phyloP scores from a whole-genome alignment of 176 grass and related monocot species.

The Oryza brachyantha region DNA sequence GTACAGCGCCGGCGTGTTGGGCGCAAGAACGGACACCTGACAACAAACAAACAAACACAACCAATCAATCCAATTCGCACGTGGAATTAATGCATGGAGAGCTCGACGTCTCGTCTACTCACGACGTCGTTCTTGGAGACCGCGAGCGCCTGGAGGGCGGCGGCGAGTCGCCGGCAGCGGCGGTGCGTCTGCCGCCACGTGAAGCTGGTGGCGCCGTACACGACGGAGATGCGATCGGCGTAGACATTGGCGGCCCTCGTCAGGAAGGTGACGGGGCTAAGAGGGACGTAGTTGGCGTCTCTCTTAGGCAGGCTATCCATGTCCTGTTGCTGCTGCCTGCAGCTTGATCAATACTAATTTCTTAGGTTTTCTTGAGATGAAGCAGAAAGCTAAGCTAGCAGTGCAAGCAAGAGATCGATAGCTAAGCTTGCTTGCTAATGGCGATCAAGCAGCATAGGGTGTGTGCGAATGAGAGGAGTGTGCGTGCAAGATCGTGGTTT shows the following conservation, averaged over 20 bases:
- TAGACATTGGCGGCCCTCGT: slow-evolving; percentile 43
- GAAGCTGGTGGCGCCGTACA: slow-evolving; percentile 39
- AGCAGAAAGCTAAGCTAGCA: not conserved
- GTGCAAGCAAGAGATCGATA: not conserved
- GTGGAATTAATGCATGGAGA: not conserved
- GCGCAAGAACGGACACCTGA: slow-evolving; percentile 62
- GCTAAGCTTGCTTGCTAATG: not conserved
- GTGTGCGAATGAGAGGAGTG: not conserved
- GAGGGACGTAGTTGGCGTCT: slow-evolving; percentile 38
- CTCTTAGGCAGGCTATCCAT: slow-evolving; percentile 47
- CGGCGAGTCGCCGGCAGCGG: slow-evolving; percentile 50
- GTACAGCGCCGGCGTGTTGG: slow-evolving; percentile 58
- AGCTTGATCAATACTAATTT: not conserved
- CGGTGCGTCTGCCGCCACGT: slow-evolving; percentile 51
- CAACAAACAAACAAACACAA: no score
- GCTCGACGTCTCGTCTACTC: not conserved
- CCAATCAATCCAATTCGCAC: no score
- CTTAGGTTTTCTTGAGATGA: not conserved
- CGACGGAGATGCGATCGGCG: slow-evolving; percentile 39
- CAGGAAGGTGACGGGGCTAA: slow-evolving; percentile 59
- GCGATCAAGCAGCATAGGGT: not conserved
- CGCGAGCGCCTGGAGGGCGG: slow-evolving; percentile 35
- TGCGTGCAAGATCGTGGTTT: not conserved
- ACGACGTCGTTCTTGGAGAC: slow-evolving; percentile 57
- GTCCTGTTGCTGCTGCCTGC: not conserved